phyloP scores from a whole-genome alignment of 441 rosid species.

The Corymbia calophylla region DNA sequence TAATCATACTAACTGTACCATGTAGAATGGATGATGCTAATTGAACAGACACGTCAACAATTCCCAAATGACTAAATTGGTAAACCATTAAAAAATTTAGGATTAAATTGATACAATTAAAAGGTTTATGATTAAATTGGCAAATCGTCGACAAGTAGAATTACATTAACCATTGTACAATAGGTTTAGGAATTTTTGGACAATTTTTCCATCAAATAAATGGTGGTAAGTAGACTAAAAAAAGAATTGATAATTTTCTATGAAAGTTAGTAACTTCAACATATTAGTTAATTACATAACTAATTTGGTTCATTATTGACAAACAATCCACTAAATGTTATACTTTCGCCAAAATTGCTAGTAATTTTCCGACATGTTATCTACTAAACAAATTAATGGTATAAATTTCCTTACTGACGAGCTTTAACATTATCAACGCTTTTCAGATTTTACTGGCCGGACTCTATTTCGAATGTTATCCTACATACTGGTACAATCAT shows the following conservation, averaged over 20 bases:
- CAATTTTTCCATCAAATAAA: not conserved
- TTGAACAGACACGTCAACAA: not conserved
- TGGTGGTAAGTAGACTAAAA: not conserved
- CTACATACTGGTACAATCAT: not conserved
- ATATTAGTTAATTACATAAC: not conserved
- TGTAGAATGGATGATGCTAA: not conserved
- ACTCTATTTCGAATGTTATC: not conserved
- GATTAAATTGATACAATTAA: too few relatives aligned
- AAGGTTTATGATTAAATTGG: too few relatives aligned
- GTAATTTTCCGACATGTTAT: too few relatives aligned
- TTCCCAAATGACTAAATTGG: not conserved
- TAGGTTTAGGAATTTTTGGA: not conserved
- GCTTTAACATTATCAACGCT: not conserved
- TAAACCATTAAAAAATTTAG: too few relatives aligned
- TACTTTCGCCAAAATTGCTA: not conserved
- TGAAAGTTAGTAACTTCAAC: not conserved
- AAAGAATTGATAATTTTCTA: not conserved
- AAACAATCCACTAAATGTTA: not conserved
- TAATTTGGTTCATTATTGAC: not conserved
- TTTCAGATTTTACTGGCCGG: not conserved
- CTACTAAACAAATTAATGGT: not conserved
- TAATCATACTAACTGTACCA: accelerated
- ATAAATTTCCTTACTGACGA: not conserved
- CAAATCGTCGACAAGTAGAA: not conserved
- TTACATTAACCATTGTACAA: not conserved